Evolutionary conservation across 106 monocot species (phyloP), one percentile per base, ranked within the genome.

Genomic region (Iris macrosiphon): DNA sequence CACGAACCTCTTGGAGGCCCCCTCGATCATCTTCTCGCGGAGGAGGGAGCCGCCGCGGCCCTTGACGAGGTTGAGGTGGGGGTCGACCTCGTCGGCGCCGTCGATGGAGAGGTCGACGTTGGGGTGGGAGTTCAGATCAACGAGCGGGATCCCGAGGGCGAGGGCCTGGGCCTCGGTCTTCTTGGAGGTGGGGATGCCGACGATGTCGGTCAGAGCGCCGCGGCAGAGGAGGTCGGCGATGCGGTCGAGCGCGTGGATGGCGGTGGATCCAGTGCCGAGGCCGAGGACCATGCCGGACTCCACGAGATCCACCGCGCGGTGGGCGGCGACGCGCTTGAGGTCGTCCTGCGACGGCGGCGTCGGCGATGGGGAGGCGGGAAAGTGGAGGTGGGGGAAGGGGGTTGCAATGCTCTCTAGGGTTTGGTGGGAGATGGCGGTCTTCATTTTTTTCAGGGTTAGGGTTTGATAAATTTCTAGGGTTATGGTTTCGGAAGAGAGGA

Each of bases 1-100:
- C 8, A 82, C 73, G 31, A 73, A 77, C 24, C 35, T 19, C 37
- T 32, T 48, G 63, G 72, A 65, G 4, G 76, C 72, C 10, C 72
- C 76, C 68, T 82, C 82, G n/a, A 82, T 73, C 82, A 82, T 82
- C 72, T 82, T 82, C 72, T 76, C 82, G 1, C 77, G 51, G 4
- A 83, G 64, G 6, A 77, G 61, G 2, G 82, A 77, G 2, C 82
- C 77, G 6, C 82, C 82, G 13, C 82, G 68, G 19, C 82, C 82
- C 47, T 82, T 82, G 39, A 82, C 76, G 33, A 82, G 73, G 39
- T 76, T 82, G 35, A 82, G 68, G 2, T 10, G 21, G 2, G 77
- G 82, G 39, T 82, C 82, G 31, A 82, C 76, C 68, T 82, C 82
- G 64, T 77, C 82, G 30, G 77, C 82, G 39, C 82, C 82, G 64